These are phyloP conservation scores for Byssothecium circinans DNA, from an alignment of 2,329 filamentous ascomycete genomes.

Conservation along the genomic window DNA sequence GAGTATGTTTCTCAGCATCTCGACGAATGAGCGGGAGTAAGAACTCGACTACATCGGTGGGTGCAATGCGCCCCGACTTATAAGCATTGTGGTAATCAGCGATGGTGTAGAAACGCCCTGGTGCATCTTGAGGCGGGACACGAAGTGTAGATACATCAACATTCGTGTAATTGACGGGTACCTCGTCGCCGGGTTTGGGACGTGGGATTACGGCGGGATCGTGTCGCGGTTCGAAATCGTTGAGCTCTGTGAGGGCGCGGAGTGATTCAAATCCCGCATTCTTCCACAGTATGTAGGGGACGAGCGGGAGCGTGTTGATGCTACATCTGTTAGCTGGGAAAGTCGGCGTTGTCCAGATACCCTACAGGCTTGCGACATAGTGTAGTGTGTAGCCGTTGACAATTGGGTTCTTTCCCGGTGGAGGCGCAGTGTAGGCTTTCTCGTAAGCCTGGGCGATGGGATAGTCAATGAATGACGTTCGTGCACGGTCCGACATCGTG, in stretches of 20 bases:
- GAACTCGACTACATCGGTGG: constrained; percentile 69
- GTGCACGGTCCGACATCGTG: constrained; percentile 26
- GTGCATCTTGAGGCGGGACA: constrained; percentile 15
- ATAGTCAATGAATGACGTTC: constrained; percentile 38
- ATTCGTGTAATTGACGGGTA: constrained; percentile 20
- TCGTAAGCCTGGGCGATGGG: constrained; percentile 36
- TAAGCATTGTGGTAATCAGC: constrained; percentile 79
- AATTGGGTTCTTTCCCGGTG: constrained; percentile 63
- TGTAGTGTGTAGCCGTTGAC: constrained; percentile 67
- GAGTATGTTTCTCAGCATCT: constrained; percentile 55
- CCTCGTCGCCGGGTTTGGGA: constrained; percentile 17
- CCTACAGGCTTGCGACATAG: constrained; percentile 64
- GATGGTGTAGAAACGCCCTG: constrained; percentile 55
- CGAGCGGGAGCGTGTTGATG: constrained; percentile 59
- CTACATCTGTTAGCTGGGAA: constrained; percentile 44
- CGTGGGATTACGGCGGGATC: constrained; percentile 61
- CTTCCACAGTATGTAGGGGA: constrained; percentile 69
- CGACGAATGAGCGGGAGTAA: constrained; percentile 71
- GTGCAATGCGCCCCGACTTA: constrained; percentile 68
- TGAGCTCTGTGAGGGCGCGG: constrained; percentile 57
- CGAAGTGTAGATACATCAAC: constrained; percentile 21
- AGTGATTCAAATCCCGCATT: constrained; percentile 69
- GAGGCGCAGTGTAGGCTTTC: constrained; percentile 38
- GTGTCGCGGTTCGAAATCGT: constrained; percentile 56
- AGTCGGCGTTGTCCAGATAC: constrained; percentile 20